These are phyloP conservation scores for Calonectria leucothoes DNA, from an alignment of 2,329 filamentous ascomycete species.

Conservation along the genomic window DNA sequence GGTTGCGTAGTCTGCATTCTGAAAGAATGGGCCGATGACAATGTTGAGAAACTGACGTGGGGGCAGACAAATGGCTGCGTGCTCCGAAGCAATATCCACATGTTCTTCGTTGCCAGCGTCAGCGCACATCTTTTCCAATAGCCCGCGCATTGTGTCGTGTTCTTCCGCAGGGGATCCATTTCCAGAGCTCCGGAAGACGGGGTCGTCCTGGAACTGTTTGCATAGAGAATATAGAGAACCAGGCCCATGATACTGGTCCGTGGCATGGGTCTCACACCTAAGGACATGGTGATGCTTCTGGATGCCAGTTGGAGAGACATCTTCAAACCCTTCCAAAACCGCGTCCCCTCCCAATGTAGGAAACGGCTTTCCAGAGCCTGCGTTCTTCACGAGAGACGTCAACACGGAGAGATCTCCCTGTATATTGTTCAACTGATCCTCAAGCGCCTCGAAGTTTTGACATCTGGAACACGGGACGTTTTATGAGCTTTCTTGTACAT, in stretches of 20 bases:
- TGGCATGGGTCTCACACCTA: conserved; percentile 29
- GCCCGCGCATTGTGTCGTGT: conserved; percentile 3
- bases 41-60: conserved; percentile 41
- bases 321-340: conserved; percentile 10
- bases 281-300: conserved; percentile 35
- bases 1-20: conserved; percentile 37
- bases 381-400: conserved; percentile 39
- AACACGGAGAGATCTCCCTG: conserved; percentile 41
- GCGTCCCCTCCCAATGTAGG: conserved; percentile 22
- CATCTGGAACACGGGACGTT: conserved; percentile 34
- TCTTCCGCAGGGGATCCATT: conserved; percentile 6
- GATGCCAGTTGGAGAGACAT: neutral
- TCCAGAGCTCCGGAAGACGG: conserved; percentile 22
- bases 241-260: conserved; percentile 40
- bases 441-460: conserved; percentile 43
- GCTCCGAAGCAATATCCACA: conserved; percentile 33
- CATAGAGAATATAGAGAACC: conserved; percentile 40
- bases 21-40: conserved; percentile 40
- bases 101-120: conserved; percentile 36
- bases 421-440: conserved; percentile 41
- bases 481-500: conserved; percentile 32
- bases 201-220: conserved; percentile 37
- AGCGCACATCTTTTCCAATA: conserved; percentile 37
- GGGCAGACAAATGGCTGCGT: conserved; percentile 32
- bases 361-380: conserved; percentile 23